A percentile compares a stretch with the other conserved stretches of the same genome.
Conservation (phyloP, 2,329 filamentous ascomycete species). For the Aspergillus niger region DNA sequence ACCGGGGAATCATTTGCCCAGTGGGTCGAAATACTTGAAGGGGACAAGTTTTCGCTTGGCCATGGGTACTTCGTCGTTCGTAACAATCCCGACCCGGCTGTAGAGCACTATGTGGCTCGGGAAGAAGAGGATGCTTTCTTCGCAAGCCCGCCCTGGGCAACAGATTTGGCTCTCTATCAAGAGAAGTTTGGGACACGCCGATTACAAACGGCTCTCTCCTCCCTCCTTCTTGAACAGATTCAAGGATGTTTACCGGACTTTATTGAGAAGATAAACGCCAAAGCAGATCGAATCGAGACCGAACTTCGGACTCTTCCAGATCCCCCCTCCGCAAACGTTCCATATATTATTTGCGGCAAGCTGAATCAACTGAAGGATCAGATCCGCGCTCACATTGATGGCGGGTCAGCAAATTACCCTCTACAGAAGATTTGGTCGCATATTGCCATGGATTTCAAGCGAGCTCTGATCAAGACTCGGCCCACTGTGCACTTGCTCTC, state of each 20-base stretch:
- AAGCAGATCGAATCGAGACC: conserved; percentile 55
- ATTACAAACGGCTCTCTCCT: conserved; percentile 53
- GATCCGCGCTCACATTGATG: conserved; percentile 57
- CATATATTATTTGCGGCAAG: conserved; percentile 64
- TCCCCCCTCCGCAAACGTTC: conserved; percentile 64
- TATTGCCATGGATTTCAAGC: conserved; percentile 56
- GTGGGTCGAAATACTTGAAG: conserved; percentile 66
- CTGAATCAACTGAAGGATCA: conserved; percentile 59
- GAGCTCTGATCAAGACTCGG: conserved; percentile 48
- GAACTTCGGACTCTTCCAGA: conserved; percentile 65
- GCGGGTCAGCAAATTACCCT: conserved; percentile 45
- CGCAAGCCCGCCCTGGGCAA: conserved; percentile 48
- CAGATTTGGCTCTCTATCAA: conserved; percentile 40
- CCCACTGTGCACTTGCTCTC: conserved; percentile 37
- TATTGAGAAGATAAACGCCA: conserved; percentile 44
- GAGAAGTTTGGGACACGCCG: conserved; percentile 55
- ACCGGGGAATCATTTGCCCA: conserved; percentile 54
- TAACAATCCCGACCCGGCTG: conserved; percentile 46
- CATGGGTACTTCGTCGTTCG: conserved; percentile 81
- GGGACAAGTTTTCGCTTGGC: conserved; percentile 63
- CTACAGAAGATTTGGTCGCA: conserved; percentile 48
- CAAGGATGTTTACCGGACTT: conserved; percentile 38
- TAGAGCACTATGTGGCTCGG: conserved; percentile 53
- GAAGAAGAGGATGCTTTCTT: conserved; percentile 57
- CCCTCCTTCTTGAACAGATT: conserved; percentile 53